A percentile compares a stretch with the other conserved stretches of the same genome.
Conservation (phyloP, 805 yeast genomes). For the Jamesozyma hellenica region DNA sequence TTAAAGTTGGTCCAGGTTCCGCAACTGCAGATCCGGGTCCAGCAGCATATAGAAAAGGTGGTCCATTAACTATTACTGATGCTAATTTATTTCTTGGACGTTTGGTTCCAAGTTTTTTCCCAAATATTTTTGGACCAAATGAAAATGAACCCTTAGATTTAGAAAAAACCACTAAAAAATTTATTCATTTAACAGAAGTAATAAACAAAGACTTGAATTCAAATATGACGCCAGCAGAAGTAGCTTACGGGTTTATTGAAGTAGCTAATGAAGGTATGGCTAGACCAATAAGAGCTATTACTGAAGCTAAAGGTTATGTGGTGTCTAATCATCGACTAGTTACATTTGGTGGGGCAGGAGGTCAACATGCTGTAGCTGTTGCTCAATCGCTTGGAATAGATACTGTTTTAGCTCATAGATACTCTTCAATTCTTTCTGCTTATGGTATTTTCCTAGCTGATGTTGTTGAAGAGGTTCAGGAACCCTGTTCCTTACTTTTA, state of each 20-base stretch:
- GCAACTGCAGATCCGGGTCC: conserved; percentile 90
- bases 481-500: conserved; percentile 49
- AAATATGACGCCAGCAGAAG: conserved; percentile 47
- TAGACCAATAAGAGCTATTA: conserved; percentile 74
- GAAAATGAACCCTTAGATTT: conserved; percentile 62
- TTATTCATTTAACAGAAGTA: conserved; percentile 40
- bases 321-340: conserved; percentile 61
- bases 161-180: conserved; percentile 40
- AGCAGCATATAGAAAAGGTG: conserved; percentile 75
- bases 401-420: conserved; percentile 64
- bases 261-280: conserved; percentile 88
- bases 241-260: conserved; percentile 70
- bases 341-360: conserved; percentile 90
- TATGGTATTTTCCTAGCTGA: conserved; percentile 85
- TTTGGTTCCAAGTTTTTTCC: conserved; percentile 63
- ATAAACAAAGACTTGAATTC: conserved; percentile 41
- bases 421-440: conserved; percentile 77
- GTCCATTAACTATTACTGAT: conserved; percentile 78
- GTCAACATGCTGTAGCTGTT: conserved; percentile 76
- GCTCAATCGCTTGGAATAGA: conserved; percentile 62
- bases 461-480: conserved; percentile 70
- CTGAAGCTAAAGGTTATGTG: conserved; percentile 74
- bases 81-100: conserved; percentile 70
- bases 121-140: conserved; percentile 73
- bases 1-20: conserved; percentile 78